These are phyloP conservation scores for Beauveria pseudobassiana DNA, from an alignment of 2,329 filamentous ascomycete species.

Conservation along the genomic window DNA sequence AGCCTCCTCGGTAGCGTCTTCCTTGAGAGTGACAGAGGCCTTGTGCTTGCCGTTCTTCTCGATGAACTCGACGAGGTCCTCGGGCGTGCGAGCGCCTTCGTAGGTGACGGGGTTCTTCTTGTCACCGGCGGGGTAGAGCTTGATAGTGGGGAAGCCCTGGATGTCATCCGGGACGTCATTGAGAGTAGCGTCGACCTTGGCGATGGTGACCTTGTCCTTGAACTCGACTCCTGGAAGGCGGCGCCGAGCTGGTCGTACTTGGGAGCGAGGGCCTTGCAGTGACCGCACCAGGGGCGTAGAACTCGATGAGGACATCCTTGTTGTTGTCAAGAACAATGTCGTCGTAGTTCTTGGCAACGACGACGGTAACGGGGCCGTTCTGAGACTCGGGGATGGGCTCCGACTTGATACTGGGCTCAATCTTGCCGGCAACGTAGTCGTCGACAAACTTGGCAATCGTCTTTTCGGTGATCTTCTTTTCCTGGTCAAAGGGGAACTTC, in stretches of 20 bases:
- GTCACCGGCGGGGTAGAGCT: conserved; percentile 85
- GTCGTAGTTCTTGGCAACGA: conserved; percentile 93
- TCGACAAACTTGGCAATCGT: conserved; percentile 76
- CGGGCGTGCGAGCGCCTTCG: conserved; percentile 76
- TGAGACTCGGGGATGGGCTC: conserved; percentile 93
- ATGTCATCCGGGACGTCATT: conserved; percentile 98
- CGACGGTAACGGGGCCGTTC: conserved; percentile 76
- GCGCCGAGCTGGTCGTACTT: conserved; percentile 89
- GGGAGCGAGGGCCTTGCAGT: conserved; percentile 97
- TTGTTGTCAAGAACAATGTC: conserved; percentile 83
- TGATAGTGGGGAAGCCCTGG: conserved; percentile 97
- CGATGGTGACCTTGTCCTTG: conserved; percentile 80
- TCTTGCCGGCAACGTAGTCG: conserved; percentile 76
- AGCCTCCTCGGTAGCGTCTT: conserved; percentile 49
- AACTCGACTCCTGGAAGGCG: conserved; percentile 69
- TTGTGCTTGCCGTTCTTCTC: conserved; percentile 91
- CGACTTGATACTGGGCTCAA: conserved; percentile 96
- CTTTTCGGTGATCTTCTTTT: conserved; percentile 64
- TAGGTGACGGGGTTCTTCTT: conserved; percentile 85
- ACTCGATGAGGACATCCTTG: conserved; percentile 97
- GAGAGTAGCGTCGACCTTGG: conserved; percentile 92
- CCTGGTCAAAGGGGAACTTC: conserved; percentile 92
- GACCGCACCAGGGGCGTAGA: conserved; percentile 98
- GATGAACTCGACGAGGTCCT: conserved; percentile 88
- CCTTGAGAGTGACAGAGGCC: conserved; percentile 55